A percentile compares a stretch with the other conserved stretches of the same genome.
phyloP scores from a whole-genome alignment of 176 grass and related monocot genomes.

The Zea mays region DNA sequence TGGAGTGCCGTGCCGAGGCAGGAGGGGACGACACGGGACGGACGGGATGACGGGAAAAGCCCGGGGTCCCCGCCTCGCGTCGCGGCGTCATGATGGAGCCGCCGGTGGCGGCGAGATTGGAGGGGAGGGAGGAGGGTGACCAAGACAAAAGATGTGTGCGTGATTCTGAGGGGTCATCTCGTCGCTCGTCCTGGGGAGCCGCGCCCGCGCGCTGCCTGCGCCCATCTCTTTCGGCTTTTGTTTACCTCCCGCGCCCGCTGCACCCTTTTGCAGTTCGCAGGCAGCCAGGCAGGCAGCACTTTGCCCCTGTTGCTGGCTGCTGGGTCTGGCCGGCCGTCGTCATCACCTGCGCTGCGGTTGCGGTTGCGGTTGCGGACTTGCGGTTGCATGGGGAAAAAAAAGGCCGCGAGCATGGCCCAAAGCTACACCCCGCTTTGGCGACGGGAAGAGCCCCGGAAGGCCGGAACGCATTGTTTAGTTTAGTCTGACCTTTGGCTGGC shows the following conservation, averaged over 20 bases:
- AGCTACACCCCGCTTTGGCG: conserved; percentile 39
- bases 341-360: background rate
- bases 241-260: background rate
- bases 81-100: conserved; percentile 38
- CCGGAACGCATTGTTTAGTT: conserved; percentile 43
- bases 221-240: conserved; percentile 41
- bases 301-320: background rate
- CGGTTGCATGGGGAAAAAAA: background rate
- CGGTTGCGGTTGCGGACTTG: too few relatives aligned
- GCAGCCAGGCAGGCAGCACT: too few relatives aligned
- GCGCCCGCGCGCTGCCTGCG: too few relatives aligned
- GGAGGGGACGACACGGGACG: conserved; percentile 5
- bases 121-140: background rate
- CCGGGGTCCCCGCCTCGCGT: conserved; percentile 5
- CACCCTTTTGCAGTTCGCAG: background rate
- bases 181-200: conserved; percentile 37
- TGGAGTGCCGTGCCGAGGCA: too few relatives aligned
- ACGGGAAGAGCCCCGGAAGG: background rate
- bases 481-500: conserved; percentile 43
- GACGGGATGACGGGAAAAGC: conserved; percentile 39
- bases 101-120: background rate
- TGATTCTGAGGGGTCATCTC: conserved; percentile 35
- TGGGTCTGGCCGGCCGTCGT: too few relatives aligned
- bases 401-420: conserved; percentile 40
- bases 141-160: conserved; percentile 66